phyloP scores from a whole-genome alignment of 345 rosid genomes.

The Eucalyptus viminalis region DNA sequence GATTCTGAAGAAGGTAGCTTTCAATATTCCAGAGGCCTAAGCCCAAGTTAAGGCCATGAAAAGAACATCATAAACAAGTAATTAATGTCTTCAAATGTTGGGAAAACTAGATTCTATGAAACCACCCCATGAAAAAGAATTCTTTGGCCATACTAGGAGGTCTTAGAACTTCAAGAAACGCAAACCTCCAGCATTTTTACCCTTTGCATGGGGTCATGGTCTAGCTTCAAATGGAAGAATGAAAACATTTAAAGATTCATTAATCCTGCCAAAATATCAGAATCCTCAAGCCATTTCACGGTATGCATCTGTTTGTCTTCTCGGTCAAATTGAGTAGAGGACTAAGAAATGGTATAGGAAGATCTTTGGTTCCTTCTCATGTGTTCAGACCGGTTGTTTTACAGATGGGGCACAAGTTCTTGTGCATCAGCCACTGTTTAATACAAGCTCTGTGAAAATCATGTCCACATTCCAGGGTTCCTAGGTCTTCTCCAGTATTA shows the following conservation, averaged over 20 bases:
- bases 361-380: background rate
- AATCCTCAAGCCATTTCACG: background rate
- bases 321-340: background rate
- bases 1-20: background rate
- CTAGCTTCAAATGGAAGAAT: background rate
- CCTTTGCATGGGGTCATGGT: background rate
- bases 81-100: background rate
- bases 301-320: background rate
- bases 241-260: background rate
- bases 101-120: background rate
- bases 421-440: constrained; percentile 69
- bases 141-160: background rate
- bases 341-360: background rate
- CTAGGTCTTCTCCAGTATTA: constrained; percentile 48
- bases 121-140: background rate
- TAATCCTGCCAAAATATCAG: background rate
- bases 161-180: background rate
- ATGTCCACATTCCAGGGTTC: constrained; percentile 71
- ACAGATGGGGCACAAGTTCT: constrained; percentile 87
- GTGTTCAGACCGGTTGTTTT: constrained; percentile 57
- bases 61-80: background rate
- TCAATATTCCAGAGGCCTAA: background rate
- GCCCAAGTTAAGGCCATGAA: background rate
- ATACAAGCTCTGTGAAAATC: constrained; percentile 59
- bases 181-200: background rate